Percentiles rank a stretch among this genome's conserved stretches.
These are phyloP conservation scores for Xanthoconium stramineum DNA, from an alignment of 768 basidiomycete species.

Conservation along the genomic window DNA sequence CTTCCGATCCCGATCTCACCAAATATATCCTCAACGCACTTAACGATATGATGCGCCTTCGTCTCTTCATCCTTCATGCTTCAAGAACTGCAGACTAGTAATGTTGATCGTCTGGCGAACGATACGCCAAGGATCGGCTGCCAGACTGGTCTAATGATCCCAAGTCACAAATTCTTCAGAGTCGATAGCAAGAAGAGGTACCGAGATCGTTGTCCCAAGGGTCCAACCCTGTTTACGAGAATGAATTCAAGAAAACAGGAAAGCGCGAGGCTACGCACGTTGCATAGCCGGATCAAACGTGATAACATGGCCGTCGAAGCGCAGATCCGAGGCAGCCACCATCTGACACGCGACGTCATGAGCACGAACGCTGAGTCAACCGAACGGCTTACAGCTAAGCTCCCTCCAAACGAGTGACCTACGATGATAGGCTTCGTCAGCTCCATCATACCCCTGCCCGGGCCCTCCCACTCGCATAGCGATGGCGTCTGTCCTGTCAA, in stretches of 20 bases:
- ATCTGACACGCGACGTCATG: conserved; percentile 14
- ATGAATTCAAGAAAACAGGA: conserved; percentile 21
- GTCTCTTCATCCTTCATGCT: conserved; percentile 3
- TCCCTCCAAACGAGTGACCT: conserved; percentile 34
- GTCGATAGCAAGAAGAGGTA: conserved; percentile 40
- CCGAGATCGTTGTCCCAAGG: conserved; percentile 27
- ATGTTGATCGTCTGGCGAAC: conserved; percentile 20
- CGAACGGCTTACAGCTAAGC: conserved; percentile 22
- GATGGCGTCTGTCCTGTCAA: background rate
- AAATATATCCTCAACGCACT: too few species aligned
- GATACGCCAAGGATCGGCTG: conserved; percentile 15
- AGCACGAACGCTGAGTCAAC: background rate
- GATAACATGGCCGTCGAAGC: conserved; percentile 24
- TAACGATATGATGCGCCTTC: background rate
- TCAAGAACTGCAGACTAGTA: conserved; percentile 19
- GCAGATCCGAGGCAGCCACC: conserved; percentile 21
- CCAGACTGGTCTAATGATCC: conserved; percentile 29
- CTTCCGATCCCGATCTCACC: conserved; percentile 1
- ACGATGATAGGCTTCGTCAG: conserved; percentile 23
- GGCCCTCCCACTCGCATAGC: conserved; percentile 16
- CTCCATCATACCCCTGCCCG: conserved; percentile 22
- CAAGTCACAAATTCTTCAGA: conserved; percentile 40
- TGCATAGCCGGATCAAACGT: conserved; percentile 29
- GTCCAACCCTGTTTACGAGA: conserved; percentile 20
- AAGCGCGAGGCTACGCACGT: conserved; percentile 13